Evolutionary conservation across 441 rosid genomes (phyloP), one percentile per base, ranked within the genome.

Genomic region (Gossypium davidsonii): DNA sequence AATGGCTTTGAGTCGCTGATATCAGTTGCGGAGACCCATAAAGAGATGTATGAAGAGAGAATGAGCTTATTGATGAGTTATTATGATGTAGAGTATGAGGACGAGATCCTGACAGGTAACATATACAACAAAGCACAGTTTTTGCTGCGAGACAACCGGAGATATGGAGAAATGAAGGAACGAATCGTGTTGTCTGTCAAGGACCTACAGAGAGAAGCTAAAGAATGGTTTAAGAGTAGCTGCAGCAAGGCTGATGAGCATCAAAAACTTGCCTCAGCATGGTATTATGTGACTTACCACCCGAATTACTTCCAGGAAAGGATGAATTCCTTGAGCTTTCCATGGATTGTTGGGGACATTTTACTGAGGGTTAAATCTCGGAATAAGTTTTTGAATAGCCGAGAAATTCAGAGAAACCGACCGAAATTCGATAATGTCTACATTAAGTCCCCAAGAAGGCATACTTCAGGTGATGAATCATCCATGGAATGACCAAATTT

Each of bases 61-160:
- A 65, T 92, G 70, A 84, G 83, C 23, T 73, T 76, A 12, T 72
- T 90, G 80, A 92, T 94, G 97, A 79, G 61, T 26, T 92, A 87
- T 74, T 94, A 86, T 0, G 91, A 84, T 42, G 88, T 88, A 18
- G 77, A 76, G 61, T 80, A 74, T 5, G 97, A 94, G 80, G 99
- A 91, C 14, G 99, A 94, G 86, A 89, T 94, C 28, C 86, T 94
- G 72, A 90, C 99, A 0, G 97, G 99, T 2, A 88, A 91, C 70
- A 72, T 94, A 44, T 80, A 84, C 71, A 85, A 81, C 23, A 82
- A 82, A 21, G 88, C 89, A 70, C 56, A 76, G 48, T 90, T 91
- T 77, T 74, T 94, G 82, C 89, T 80, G 78, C 86, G 89, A 9
- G 97, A 92, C 78, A 94, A 90, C 81, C 80, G 96, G 55, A 89